These are phyloP conservation scores for Aspergillus thermomutatus DNA, from an alignment of 2,329 filamentous ascomycete genomes.

Conservation along the genomic window DNA sequence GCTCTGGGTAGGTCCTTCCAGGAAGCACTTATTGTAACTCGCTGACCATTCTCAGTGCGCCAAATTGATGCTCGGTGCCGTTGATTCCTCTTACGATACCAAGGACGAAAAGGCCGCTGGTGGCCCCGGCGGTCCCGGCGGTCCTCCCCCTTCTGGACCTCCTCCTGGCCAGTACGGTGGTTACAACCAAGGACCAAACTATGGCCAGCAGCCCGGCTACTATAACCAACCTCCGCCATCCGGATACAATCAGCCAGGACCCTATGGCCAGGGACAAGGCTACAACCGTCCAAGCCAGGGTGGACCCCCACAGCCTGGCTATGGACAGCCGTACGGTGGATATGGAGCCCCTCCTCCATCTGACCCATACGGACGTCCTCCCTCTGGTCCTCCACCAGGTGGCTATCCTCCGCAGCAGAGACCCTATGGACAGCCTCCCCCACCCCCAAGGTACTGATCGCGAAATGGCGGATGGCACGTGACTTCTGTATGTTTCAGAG, in stretches of 20 bases:
- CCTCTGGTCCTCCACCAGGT: constrained; percentile 1
- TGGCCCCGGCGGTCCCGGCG: constrained; percentile 22
- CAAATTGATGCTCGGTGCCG: constrained; percentile 65
- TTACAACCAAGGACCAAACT: constrained; percentile 12
- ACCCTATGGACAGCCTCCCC: constrained; percentile 19
- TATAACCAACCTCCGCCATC: constrained; percentile 21
- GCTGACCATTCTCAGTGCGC: constrained; percentile 44
- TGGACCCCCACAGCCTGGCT: constrained; percentile 11
- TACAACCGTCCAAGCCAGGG: constrained; percentile 8
- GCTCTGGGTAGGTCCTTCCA: constrained; percentile 50
- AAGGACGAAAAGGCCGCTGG: constrained; percentile 59
- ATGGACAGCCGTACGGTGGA: constrained; percentile 23
- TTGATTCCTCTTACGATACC: constrained; percentile 63
- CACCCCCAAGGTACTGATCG: constrained; percentile 23
- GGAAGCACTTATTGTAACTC: neutral
- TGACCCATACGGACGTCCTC: constrained; percentile 10
- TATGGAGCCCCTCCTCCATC: constrained; percentile 19
- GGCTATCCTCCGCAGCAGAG: constrained; percentile 18
- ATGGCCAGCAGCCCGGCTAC: constrained; percentile 20
- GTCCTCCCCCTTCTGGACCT: constrained; percentile 20
- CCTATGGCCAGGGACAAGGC: constrained; percentile 9
- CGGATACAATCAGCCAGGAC: constrained; percentile 19
- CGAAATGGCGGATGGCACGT: neutral
- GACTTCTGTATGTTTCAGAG: neutral
- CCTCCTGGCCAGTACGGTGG: constrained; percentile 38